Evolutionary conservation across 2,329 filamentous ascomycete genomes (phyloP).

Genomic region (Colletotrichum simmondsii): DNA sequence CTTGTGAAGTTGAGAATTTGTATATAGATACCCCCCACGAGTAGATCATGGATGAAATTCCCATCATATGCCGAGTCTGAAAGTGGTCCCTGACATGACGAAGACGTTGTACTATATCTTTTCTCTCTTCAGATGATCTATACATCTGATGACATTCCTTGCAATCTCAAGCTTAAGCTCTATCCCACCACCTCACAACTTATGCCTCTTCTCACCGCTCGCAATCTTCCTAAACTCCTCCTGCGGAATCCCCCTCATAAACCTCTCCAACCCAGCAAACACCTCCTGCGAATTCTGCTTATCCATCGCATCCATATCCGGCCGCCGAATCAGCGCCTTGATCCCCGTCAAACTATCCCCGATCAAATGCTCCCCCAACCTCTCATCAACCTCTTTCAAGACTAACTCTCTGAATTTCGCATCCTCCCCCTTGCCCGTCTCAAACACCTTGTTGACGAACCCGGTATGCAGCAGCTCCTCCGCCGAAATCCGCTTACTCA

Average conservation of each 20-base stretch:
- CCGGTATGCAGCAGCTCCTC: conserved; percentile 80
- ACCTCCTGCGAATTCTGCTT: conserved; percentile 85
- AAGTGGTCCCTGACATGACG: background rate
- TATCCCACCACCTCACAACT: conserved; percentile 66
- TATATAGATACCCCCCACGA: conserved; percentile 16
- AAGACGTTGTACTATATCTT: background rate
- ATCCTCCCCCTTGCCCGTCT: conserved; percentile 65
- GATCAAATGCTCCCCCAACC: conserved; percentile 82
- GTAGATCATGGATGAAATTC: background rate
- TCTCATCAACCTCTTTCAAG: conserved; percentile 81
- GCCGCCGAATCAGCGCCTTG: conserved; percentile 83
- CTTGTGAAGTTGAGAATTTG: conserved; percentile 56
- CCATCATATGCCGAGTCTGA: background rate
- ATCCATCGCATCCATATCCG: conserved; percentile 79
- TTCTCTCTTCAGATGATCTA: background rate
- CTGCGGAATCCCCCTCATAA: conserved; percentile 84
- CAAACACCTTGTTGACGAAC: conserved; percentile 88
- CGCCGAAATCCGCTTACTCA: conserved; percentile 81
- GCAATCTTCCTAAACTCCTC: conserved; percentile 89
- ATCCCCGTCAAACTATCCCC: conserved; percentile 83
- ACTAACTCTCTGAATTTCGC: conserved; percentile 78
- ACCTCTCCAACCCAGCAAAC: conserved; percentile 85
- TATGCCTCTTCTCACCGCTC: conserved; percentile 91
- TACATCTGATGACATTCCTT: too few species aligned
- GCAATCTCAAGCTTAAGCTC: too few species aligned